These are phyloP conservation scores for Dendryphion nanum DNA, from an alignment of 2,329 filamentous ascomycete genomes.

Conservation along the genomic window DNA sequence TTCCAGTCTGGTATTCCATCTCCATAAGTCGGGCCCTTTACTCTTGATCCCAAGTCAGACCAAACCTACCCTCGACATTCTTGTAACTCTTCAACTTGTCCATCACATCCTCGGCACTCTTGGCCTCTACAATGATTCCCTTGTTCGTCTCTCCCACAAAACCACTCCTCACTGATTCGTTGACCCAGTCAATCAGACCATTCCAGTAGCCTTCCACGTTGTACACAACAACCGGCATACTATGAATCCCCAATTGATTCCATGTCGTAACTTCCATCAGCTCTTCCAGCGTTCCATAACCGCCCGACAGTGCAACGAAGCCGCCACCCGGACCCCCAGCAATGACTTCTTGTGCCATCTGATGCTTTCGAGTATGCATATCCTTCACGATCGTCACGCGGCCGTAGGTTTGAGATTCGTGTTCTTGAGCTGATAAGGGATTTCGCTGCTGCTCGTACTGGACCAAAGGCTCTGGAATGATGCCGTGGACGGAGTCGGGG, in stretches of 20 bases:
- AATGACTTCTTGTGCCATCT: slow-evolving; percentile 89
- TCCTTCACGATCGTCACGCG: slow-evolving; percentile 84
- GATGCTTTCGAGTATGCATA: slow-evolving; percentile 93
- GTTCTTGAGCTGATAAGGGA: slow-evolving; percentile 38
- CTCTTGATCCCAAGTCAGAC: slow-evolving; percentile 72
- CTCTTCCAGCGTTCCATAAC: slow-evolving; percentile 95
- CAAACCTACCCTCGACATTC: slow-evolving; percentile 71
- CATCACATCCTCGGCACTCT: slow-evolving; percentile 70
- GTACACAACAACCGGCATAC: slow-evolving; percentile 67
- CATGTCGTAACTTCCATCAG: slow-evolving; percentile 88
- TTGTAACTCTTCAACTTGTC: slow-evolving; percentile 70
- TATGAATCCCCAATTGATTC: slow-evolving; percentile 97
- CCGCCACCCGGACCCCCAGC: slow-evolving; percentile 78
- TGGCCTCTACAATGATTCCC: slow-evolving; percentile 76
- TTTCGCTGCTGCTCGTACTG: slow-evolving; percentile 69
- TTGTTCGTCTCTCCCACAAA: slow-evolving; percentile 73
- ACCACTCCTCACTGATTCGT: slow-evolving; percentile 69
- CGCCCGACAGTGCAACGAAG: slow-evolving; percentile 84
- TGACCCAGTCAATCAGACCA: slow-evolving; percentile 79
- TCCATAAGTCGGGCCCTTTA: too few relatives aligned
- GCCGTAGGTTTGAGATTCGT: slow-evolving; percentile 68
- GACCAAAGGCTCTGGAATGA: slow-evolving; percentile 86
- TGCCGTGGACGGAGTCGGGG: slow-evolving; percentile 80
- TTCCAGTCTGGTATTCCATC: too few relatives aligned
- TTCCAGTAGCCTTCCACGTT: slow-evolving; percentile 94